A percentile compares a stretch with the other conserved stretches of the same genome.
These are phyloP conservation scores for Chrysopogon serrulatus DNA, from an alignment of 176 grass and related monocot genomes.

Conservation along the genomic window DNA sequence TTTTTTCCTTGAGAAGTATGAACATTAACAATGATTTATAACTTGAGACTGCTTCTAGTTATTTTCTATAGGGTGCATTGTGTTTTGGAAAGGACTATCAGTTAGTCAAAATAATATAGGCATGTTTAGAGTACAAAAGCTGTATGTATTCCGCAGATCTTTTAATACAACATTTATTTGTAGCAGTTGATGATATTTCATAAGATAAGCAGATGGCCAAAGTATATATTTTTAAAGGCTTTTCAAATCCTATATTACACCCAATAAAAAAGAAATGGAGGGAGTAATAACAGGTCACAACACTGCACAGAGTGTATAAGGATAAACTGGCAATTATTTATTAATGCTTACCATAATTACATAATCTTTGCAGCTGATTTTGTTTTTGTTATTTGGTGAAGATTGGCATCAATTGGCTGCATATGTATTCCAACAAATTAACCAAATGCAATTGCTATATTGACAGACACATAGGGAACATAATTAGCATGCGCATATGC, in stretches of 20 bases:
- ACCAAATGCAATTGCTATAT: background rate
- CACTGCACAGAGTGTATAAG: background rate
- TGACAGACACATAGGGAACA: background rate
- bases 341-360: background rate
- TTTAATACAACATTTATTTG: background rate
- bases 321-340: background rate
- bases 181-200: background rate
- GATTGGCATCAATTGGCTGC: background rate
- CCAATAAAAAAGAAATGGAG: background rate
- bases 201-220: background rate
- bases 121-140: background rate
- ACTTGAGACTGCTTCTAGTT: background rate
- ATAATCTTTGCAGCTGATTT: background rate
- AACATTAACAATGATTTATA: conserved; percentile 1
- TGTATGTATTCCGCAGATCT: background rate
- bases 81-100: background rate
- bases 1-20: background rate
- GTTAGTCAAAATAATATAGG: background rate
- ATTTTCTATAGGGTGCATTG: background rate
- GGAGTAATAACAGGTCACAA: background rate
- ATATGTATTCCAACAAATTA: background rate
- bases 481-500: background rate
- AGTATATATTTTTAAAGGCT: background rate
- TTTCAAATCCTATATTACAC: background rate
- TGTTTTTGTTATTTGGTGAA: conserved; percentile 4